Conservation (phyloP, 805 yeast species). For the Cyberlindnera japonica region DNA sequence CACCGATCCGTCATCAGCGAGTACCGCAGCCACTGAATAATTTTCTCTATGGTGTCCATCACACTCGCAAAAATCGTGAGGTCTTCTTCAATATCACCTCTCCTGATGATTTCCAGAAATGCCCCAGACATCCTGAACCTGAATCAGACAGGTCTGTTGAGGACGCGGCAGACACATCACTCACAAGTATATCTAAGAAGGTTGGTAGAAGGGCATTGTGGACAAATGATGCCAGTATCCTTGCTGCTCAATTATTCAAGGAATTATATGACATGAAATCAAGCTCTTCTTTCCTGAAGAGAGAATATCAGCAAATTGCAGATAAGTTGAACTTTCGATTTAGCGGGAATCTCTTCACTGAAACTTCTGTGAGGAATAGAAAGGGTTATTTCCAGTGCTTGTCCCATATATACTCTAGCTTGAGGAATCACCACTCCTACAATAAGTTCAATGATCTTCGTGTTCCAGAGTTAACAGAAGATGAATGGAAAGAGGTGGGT, state of each 20-base stretch:
- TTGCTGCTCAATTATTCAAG: slow-evolving; percentile 16
- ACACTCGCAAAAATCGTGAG: slow-evolving; percentile 11
- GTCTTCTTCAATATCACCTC: slow-evolving; percentile 13
- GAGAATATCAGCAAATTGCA: slow-evolving; percentile 16
- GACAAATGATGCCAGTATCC: slow-evolving; percentile 16
- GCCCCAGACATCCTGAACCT: background rate
- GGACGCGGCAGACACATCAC: slow-evolving; percentile 4
- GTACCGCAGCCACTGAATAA: background rate
- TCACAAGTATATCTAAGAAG: no score
- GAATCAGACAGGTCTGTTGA: slow-evolving; percentile 5
- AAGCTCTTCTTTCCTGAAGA: slow-evolving; percentile 18
- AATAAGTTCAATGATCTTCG: slow-evolving; percentile 6
- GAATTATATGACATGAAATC: slow-evolving; percentile 8
- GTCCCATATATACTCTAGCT: slow-evolving; percentile 13
- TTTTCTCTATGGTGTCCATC: slow-evolving; percentile 11
- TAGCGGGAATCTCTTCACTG: slow-evolving; percentile 10
- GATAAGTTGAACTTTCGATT: slow-evolving; percentile 8
- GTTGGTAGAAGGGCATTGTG: slow-evolving; percentile 13
- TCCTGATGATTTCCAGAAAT: slow-evolving; percentile 13
- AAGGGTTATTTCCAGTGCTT: slow-evolving; percentile 18
- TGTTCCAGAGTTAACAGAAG: slow-evolving; percentile 9
- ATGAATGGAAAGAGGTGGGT: slow-evolving; percentile 10
- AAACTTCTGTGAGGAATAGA: slow-evolving; percentile 18
- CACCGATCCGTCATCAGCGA: slow-evolving; percentile 1
- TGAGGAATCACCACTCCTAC: slow-evolving; percentile 5